Evolutionary conservation across 108 stramenopile genomes (phyloP).

Genomic region (Stephanodiscus minutulus): DNA sequence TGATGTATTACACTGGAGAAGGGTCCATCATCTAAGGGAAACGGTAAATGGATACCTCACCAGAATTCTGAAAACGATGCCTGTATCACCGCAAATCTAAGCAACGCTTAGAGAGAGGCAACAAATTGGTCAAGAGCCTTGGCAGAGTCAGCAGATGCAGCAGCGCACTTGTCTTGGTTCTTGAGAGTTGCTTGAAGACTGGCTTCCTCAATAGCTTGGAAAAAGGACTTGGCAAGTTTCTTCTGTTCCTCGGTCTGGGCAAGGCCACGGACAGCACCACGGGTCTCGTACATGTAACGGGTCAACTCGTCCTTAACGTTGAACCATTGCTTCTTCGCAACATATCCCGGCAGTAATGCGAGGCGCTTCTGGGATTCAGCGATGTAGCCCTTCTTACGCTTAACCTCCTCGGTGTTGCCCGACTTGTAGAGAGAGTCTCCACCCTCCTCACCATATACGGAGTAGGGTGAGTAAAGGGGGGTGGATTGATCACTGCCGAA

Average conservation of each 20-base stretch:
- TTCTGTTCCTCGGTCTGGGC: conserved; percentile 66
- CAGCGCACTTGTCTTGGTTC: conserved; percentile 63
- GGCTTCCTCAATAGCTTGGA: conserved; percentile 75
- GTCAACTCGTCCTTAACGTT: conserved; percentile 81
- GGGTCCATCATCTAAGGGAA: not conserved
- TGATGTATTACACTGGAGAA: not conserved
- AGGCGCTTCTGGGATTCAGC: conserved; percentile 80
- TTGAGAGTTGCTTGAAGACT: conserved; percentile 61
- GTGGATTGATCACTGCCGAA: conserved; percentile 81
- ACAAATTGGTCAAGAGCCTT: conserved; percentile 55
- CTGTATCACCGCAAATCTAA: conserved; percentile 9
- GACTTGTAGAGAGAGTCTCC: conserved; percentile 55
- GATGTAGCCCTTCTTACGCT: conserved; percentile 82
- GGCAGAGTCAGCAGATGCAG: conserved; percentile 51
- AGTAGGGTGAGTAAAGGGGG: conserved; percentile 81
- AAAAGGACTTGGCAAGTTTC: conserved; percentile 72
- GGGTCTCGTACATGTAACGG: conserved; percentile 93
- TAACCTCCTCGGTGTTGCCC: conserved; percentile 51
- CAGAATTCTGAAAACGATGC: not conserved
- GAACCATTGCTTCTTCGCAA: conserved; percentile 85
- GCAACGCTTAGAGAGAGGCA: conserved; percentile 54
- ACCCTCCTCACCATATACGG: conserved; percentile 66
- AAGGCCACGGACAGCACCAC: conserved; percentile 76
- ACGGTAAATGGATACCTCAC: not conserved
- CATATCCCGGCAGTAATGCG: conserved; percentile 63